Evolutionary conservation across 1,139 yeast species (phyloP).

Genomic region (Wickerhamomyces sp.): DNA sequence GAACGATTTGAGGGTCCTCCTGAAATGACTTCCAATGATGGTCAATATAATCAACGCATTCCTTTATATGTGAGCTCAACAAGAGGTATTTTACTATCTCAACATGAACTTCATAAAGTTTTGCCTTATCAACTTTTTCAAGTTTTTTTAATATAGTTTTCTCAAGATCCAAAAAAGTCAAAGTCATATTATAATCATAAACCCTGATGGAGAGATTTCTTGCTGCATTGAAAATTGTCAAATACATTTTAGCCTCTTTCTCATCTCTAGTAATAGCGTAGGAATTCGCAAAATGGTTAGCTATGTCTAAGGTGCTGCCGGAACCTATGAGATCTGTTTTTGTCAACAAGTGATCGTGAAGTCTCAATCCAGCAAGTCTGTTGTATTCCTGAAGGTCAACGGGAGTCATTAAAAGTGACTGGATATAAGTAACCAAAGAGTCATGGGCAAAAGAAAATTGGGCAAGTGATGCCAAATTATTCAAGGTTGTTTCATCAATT

Average conservation of each 20-base stretch:
- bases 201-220: constrained; percentile 13
- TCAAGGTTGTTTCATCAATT: constrained; percentile 33
- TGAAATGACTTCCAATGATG: constrained; percentile 9
- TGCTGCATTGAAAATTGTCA: constrained; percentile 11
- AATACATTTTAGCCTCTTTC: constrained; percentile 11
- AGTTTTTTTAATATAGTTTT: constrained; percentile 5
- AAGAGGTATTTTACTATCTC: constrained; percentile 15
- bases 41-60: constrained; percentile 12
- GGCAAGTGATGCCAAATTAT: constrained; percentile 36
- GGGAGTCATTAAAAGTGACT: constrained; percentile 17
- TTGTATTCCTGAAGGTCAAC: constrained; percentile 34
- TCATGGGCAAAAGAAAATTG: constrained; percentile 36
- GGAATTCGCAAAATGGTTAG: constrained; percentile 17
- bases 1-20: constrained; percentile 15
- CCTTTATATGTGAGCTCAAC: constrained; percentile 8
- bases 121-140: neutral
- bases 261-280: constrained; percentile 2
- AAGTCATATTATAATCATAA: constrained; percentile 15
- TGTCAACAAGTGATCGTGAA: constrained; percentile 23
- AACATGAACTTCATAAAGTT: constrained; percentile 7
- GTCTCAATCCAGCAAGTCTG: constrained; percentile 40
- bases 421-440: constrained; percentile 30
- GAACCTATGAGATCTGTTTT: constrained; percentile 3
- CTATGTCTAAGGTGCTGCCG: constrained; percentile 12
- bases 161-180: constrained; percentile 10